phyloP scores from a whole-genome alignment of 2,329 filamentous ascomycete genomes.

The Phyllosticta citribraziliensis region DNA sequence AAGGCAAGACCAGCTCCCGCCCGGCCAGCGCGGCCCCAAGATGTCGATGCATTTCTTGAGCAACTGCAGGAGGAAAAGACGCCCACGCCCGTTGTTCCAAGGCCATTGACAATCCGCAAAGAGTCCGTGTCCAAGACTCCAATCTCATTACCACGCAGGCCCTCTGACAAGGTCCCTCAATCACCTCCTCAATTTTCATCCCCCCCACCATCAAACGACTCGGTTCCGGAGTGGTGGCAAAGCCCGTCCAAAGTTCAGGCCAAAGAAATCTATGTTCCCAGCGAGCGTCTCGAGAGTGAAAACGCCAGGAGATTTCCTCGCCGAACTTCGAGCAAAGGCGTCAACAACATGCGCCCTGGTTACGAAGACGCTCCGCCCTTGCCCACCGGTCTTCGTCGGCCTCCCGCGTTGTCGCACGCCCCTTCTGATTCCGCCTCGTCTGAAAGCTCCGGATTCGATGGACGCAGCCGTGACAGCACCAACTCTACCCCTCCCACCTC shows the following conservation, averaged over 20 bases:
- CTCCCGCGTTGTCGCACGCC: slow-evolving; percentile 22
- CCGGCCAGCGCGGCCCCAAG: slow-evolving; percentile 14
- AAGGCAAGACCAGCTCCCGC: slow-evolving; percentile 15
- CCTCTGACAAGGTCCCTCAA: slow-evolving; percentile 16
- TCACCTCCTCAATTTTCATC: slow-evolving; percentile 1
- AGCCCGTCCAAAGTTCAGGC: neutral
- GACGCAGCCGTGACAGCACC: slow-evolving; percentile 24
- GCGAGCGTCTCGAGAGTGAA: neutral
- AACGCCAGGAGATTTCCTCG: slow-evolving; percentile 9
- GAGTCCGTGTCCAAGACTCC: neutral
- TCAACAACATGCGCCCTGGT: slow-evolving; percentile 10
- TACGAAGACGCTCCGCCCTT: slow-evolving; percentile 15
- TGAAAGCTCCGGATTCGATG: slow-evolving; percentile 20
- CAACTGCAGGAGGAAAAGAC: slow-evolving; percentile 25
- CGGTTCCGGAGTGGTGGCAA: slow-evolving; percentile 6
- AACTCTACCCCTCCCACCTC: slow-evolving; percentile 30
- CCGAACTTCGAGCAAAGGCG: slow-evolving; percentile 17
- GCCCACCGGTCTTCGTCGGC: slow-evolving; percentile 14
- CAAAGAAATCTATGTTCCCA: neutral
- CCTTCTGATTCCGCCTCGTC: slow-evolving; percentile 30
- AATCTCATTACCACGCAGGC: slow-evolving; percentile 12
- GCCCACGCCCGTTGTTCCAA: neutral
- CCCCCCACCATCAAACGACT: neutral
- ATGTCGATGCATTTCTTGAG: slow-evolving; percentile 27
- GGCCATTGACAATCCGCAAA: neutral